These are phyloP conservation scores for Collybiopsis confluens DNA, from an alignment of 768 basidiomycete species.

Conservation along the genomic window DNA sequence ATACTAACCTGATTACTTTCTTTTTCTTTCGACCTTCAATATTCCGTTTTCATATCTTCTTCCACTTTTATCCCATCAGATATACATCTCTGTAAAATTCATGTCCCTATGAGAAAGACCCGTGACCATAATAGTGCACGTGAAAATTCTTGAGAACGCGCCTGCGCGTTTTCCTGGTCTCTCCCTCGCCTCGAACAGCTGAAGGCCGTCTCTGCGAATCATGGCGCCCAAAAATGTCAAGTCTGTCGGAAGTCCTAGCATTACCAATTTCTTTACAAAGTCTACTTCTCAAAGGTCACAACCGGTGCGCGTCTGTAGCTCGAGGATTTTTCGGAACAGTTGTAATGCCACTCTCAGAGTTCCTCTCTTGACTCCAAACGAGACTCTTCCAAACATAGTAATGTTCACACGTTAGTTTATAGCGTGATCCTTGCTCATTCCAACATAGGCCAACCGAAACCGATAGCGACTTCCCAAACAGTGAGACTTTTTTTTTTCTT, in stretches of 20 bases:
- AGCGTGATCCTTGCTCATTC: neutral
- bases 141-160: neutral
- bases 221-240: slow-evolving; percentile 1
- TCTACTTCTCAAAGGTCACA: neutral
- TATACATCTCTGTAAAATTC: neutral
- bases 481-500: neutral
- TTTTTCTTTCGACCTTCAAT: neutral
- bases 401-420: neutral
- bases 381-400: neutral
- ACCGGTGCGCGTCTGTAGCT: neutral
- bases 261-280: neutral
- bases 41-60: neutral
- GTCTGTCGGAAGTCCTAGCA: neutral
- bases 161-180: neutral
- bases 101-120: neutral
- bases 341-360: neutral
- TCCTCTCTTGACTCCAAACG: neutral
- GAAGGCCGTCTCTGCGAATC: neutral
- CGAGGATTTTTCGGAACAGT: too few species aligned
- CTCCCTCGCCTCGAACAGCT: too few species aligned
- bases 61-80: neutral
- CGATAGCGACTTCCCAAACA: neutral
- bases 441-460: neutral
- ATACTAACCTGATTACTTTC: neutral
- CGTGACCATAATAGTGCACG: too few species aligned